Evolutionary conservation across 164 flowering plant genomes (phyloP).

Genomic region (Vitis amurensis): DNA sequence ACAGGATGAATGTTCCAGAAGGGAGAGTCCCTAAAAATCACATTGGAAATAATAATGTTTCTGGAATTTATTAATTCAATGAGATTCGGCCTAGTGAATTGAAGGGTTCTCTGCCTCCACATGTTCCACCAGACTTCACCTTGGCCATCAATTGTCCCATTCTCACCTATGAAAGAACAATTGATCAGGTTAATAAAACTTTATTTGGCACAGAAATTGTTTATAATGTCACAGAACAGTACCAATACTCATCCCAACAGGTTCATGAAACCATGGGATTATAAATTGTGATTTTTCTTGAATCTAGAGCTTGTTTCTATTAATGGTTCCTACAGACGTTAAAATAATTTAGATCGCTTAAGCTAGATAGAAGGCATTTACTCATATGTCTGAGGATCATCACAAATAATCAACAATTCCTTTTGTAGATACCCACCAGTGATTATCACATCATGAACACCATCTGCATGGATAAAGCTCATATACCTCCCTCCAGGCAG

Average conservation of each 20-base stretch:
- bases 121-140: slow-evolving; percentile 98
- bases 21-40: slow-evolving; percentile 80
- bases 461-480: slow-evolving; percentile 92
- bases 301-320: neutral
- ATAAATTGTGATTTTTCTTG: neutral
- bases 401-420: neutral
- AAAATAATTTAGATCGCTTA: neutral
- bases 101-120: slow-evolving; percentile 84
- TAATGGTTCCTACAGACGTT: neutral
- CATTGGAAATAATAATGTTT: slow-evolving; percentile 79
- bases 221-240: no score
- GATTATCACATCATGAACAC: slow-evolving; percentile 78
- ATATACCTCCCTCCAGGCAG: slow-evolving; percentile 88
- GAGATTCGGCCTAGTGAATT: slow-evolving; percentile 80
- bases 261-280: neutral
- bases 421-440: slow-evolving; percentile 60
- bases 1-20: slow-evolving; percentile 98
- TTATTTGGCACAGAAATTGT: no score
- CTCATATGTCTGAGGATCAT: neutral
- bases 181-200: neutral
- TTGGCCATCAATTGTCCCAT: slow-evolving; percentile 98
- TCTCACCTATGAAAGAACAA: slow-evolving; percentile 62
- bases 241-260: no score
- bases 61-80: slow-evolving; percentile 78
- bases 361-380: neutral